Percentiles rank a stretch among this genome's conserved stretches.
Conservation (phyloP, 495 filamentous ascomycete genomes). For the Pseudomonodictys pantanalensis region DNA sequence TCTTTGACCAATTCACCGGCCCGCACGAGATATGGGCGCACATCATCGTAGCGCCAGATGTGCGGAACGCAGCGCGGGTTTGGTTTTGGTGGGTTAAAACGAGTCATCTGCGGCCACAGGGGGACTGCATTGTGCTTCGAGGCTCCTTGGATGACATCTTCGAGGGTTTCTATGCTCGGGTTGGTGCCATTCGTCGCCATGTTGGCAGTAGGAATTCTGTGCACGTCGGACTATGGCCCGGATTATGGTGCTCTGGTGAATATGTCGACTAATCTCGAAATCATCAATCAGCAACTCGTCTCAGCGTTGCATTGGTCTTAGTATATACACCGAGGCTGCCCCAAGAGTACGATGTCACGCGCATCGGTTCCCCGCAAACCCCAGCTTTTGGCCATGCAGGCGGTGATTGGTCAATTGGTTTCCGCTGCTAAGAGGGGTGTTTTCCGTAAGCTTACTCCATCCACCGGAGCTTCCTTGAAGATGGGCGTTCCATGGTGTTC, state of each 20-base stretch:
- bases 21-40: slow-evolving; percentile 44
- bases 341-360: not conserved
- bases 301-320: too few relatives aligned
- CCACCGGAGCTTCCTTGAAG: too few relatives aligned
- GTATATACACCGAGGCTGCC: not conserved
- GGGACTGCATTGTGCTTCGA: slow-evolving; percentile 33
- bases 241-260: too few relatives aligned
- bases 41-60: slow-evolving; percentile 46
- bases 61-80: slow-evolving; percentile 44
- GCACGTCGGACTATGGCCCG: too few relatives aligned
- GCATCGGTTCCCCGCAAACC: slow-evolving; percentile 8
- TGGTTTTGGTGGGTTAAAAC: slow-evolving; percentile 46
- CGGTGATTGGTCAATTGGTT: not conserved
- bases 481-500: too few relatives aligned
- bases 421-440: too few relatives aligned
- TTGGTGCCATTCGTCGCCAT: slow-evolving; percentile 4
- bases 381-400: not conserved
- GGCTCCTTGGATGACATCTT: slow-evolving; percentile 15
- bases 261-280: too few relatives aligned
- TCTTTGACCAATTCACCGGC: slow-evolving; percentile 46
- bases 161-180: slow-evolving; percentile 2
- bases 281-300: too few relatives aligned
- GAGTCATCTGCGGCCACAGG: slow-evolving; percentile 49
- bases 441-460: too few relatives aligned
- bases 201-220: too few relatives aligned